A percentile compares a stretch with the other conserved stretches of the same genome.
Evolutionary conservation across 768 basidiomycete species (phyloP).

Genomic region (Boletus bicolor): DNA sequence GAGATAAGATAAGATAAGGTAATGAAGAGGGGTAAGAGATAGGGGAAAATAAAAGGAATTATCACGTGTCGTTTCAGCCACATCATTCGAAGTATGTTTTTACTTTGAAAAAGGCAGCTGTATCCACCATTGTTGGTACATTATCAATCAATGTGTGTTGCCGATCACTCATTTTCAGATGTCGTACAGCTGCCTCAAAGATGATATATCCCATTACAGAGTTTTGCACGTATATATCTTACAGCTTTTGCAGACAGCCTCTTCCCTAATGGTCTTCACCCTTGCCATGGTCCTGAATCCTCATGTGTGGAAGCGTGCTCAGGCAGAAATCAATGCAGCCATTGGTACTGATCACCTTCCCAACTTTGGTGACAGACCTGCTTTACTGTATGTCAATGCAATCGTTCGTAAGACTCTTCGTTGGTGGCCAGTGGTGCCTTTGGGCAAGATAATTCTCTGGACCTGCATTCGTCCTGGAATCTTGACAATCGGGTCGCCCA

Average conservation of each 20-base stretch:
- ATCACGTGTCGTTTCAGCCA: too few relatives aligned
- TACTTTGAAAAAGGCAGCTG: neutral
- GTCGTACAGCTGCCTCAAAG: neutral
- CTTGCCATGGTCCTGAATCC: conserved; percentile 7
- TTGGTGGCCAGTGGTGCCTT: neutral
- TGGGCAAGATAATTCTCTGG: neutral
- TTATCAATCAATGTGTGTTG: neutral
- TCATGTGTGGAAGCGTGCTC: conserved; percentile 3
- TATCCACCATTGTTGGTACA: neutral
- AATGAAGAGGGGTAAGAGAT: too few relatives aligned
- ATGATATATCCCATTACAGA: neutral
- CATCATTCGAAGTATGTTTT: neutral
- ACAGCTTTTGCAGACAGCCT: neutral
- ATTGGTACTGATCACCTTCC: neutral
- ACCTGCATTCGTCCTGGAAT: neutral
- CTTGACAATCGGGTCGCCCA: neutral
- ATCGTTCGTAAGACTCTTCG: neutral
- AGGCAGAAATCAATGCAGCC: conserved; percentile 1
- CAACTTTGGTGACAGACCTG: neutral
- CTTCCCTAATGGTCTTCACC: conserved; percentile 2
- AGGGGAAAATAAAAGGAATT: too few relatives aligned
- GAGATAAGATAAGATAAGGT: too few relatives aligned
- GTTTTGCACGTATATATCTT: neutral
- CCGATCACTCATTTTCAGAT: neutral
- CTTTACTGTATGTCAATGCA: conserved; percentile 8